Evolutionary conservation across 2,329 filamentous ascomycete genomes (phyloP).

Genomic region (Trichoderma polysporum): DNA sequence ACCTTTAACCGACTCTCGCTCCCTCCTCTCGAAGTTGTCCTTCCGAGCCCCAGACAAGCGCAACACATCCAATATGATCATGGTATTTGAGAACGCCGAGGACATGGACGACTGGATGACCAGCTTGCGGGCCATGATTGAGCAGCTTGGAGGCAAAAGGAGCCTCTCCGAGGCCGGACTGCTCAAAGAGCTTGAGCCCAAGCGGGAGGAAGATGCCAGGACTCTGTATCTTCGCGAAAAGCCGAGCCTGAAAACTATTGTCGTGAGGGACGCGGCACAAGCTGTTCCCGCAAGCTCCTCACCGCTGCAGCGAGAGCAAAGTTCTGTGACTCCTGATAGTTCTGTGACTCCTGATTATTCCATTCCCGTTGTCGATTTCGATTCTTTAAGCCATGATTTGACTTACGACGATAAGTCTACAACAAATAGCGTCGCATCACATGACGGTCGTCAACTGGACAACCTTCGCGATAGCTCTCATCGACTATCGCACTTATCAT

Average conservation of each 20-base stretch:
- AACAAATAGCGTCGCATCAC: conserved; percentile 56
- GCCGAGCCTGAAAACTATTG: conserved; percentile 46
- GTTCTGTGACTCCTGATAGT: conserved; percentile 21
- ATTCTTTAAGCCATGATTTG: conserved; percentile 37
- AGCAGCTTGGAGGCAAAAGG: conserved; percentile 66
- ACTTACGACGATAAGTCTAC: conserved; percentile 56
- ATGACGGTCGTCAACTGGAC: conserved; percentile 59
- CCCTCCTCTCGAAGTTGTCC: conserved; percentile 64
- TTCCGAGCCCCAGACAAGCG: conserved; percentile 56
- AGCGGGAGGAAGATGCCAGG: conserved; percentile 39
- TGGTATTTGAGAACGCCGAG: conserved; percentile 70
- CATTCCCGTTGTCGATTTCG: conserved; percentile 24
- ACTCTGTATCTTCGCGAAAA: conserved; percentile 38
- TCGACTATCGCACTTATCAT: conserved; percentile 60
- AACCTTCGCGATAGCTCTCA: conserved; percentile 56
- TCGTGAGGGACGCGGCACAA: conserved; percentile 50
- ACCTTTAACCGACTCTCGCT: conserved; percentile 52
- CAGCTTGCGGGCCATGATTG: conserved; percentile 67
- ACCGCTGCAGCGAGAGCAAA: conserved; percentile 21
- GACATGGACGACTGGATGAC: conserved; percentile 77
- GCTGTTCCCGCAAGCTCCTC: conserved; percentile 22
- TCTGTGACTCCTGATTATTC: conserved; percentile 22
- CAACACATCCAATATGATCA: conserved; percentile 62
- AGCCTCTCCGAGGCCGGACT: conserved; percentile 59
- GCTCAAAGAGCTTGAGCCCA: conserved; percentile 27